phyloP scores from a whole-genome alignment of 2,329 filamentous ascomycete genomes.

The Exophiala dermatitidis region DNA sequence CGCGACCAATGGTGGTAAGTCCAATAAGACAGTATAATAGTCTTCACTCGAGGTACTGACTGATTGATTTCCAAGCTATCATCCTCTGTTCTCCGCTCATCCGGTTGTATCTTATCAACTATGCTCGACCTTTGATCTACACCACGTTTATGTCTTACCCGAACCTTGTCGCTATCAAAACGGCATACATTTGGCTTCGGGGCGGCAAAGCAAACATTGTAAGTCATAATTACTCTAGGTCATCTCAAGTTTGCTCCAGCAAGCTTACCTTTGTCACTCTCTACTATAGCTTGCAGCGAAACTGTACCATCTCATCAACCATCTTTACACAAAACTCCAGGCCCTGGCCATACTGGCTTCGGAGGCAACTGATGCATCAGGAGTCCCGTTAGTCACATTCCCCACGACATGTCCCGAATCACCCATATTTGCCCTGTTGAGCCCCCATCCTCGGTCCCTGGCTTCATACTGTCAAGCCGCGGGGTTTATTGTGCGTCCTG shows the following conservation, averaged over 20 bases:
- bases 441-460: conserved; percentile 50
- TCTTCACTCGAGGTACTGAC: neutral
- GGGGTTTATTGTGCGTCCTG: conserved; percentile 56
- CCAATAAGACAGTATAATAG: neutral
- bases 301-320: conserved; percentile 42
- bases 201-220: conserved; percentile 44
- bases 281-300: conserved; percentile 35
- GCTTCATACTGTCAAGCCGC: conserved; percentile 53
- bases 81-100: conserved; percentile 56
- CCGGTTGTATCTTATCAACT: conserved; percentile 63
- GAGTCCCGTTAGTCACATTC: conserved; percentile 19
- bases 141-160: conserved; percentile 62
- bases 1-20: conserved; percentile 58
- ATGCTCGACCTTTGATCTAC: conserved; percentile 67
- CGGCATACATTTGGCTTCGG: conserved; percentile 52
- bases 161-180: conserved; percentile 51
- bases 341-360: conserved; percentile 29
- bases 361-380: conserved; percentile 35
- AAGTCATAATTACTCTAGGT: conserved; percentile 17
- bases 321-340: conserved; percentile 42
- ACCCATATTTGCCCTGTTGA: conserved; percentile 59
- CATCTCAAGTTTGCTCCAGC: neutral
- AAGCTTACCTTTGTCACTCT: neutral
- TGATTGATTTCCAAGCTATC: conserved; percentile 41
- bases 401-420: conserved; percentile 42